Percentiles rank a stretch among this genome's conserved stretches.
phyloP scores from a whole-genome alignment of 1,284 basidiomycete species.

The Malassezia psittaci region DNA sequence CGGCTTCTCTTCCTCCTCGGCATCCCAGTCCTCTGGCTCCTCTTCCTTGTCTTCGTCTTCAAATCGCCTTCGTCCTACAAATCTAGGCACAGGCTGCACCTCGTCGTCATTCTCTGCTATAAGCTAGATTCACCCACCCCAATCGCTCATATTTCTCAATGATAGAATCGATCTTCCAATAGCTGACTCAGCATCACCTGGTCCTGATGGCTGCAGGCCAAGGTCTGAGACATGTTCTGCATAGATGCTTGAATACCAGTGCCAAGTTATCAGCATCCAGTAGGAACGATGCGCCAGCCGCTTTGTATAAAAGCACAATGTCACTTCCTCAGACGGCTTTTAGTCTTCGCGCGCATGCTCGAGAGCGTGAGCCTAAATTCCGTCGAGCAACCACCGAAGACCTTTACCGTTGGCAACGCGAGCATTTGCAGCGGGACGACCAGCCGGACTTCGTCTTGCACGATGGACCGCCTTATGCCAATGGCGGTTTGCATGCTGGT shows the following conservation, averaged over 20 bases:
- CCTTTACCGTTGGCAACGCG: constrained; percentile 79
- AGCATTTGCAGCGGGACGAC: constrained; percentile 48
- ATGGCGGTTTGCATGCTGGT: constrained; percentile 93
- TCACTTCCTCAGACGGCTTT: constrained; percentile 74
- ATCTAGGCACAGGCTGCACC: constrained; percentile 17
- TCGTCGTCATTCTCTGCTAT: constrained; percentile 38
- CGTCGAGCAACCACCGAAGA: constrained; percentile 61
- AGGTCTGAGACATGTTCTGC: too few relatives aligned
- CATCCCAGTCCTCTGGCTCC: constrained; percentile 47
- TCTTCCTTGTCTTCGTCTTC: constrained; percentile 46
- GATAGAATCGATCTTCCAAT: not conserved
- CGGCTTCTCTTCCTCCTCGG: constrained; percentile 34
- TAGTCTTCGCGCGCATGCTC: constrained; percentile 63
- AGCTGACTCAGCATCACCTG: not conserved
- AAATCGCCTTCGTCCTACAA: constrained; percentile 23
- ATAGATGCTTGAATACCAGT: too few relatives aligned
- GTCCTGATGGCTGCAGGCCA: too few relatives aligned
- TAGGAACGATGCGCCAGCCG: too few relatives aligned
- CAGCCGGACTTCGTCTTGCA: constrained; percentile 64
- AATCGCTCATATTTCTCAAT: constrained; percentile 28
- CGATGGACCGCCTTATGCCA: constrained; percentile 96
- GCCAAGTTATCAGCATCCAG: too few relatives aligned
- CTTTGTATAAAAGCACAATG: constrained; percentile 57
- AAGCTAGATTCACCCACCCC: constrained; percentile 23
- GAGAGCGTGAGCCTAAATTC: constrained; percentile 58